Percentiles rank a stretch among this genome's conserved stretches.
phyloP scores from a whole-genome alignment of 2,329 filamentous ascomycete genomes.

The Cryphonectria carpinicola region DNA sequence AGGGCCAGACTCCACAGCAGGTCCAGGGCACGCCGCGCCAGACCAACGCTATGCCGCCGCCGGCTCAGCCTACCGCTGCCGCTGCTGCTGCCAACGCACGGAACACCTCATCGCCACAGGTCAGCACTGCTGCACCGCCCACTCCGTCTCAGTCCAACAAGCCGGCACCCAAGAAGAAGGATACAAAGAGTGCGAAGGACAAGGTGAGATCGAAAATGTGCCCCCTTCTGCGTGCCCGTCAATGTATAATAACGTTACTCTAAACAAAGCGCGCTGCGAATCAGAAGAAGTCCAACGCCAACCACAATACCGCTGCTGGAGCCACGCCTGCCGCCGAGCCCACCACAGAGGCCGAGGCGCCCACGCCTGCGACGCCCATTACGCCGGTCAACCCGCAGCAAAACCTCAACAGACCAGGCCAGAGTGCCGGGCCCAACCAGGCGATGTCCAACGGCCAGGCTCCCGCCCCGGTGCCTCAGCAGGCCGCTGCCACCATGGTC shows the following conservation, averaged over 20 bases:
- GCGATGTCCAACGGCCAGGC: constrained; percentile 48
- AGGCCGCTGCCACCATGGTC: constrained; percentile 48
- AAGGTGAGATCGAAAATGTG: constrained; percentile 59
- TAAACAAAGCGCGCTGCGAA: constrained; percentile 49
- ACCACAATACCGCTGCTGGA: constrained; percentile 49
- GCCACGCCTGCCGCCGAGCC: constrained; percentile 63
- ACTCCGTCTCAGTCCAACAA: constrained; percentile 77
- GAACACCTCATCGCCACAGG: constrained; percentile 64
- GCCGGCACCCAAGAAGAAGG: constrained; percentile 78
- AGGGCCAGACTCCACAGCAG: constrained; percentile 53
- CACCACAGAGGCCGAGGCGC: constrained; percentile 57
- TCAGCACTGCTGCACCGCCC: constrained; percentile 69
- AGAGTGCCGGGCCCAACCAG: constrained; percentile 44
- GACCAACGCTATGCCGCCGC: constrained; percentile 64
- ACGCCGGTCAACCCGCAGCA: constrained; percentile 57
- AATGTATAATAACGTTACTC: constrained; percentile 22
- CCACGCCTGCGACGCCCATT: constrained; percentile 65
- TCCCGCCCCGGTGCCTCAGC: constrained; percentile 47
- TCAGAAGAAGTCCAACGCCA: constrained; percentile 67
- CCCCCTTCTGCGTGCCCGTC: constrained; percentile 23
- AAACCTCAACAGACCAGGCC: constrained; percentile 54
- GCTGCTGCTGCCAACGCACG: constrained; percentile 52
- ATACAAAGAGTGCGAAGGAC: constrained; percentile 63
- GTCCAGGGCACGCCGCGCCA: constrained; percentile 75
- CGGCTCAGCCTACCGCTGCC: constrained; percentile 59